Evolutionary conservation across 495 filamentous ascomycete species (phyloP).

Genomic region (Aspergillus ostianus): DNA sequence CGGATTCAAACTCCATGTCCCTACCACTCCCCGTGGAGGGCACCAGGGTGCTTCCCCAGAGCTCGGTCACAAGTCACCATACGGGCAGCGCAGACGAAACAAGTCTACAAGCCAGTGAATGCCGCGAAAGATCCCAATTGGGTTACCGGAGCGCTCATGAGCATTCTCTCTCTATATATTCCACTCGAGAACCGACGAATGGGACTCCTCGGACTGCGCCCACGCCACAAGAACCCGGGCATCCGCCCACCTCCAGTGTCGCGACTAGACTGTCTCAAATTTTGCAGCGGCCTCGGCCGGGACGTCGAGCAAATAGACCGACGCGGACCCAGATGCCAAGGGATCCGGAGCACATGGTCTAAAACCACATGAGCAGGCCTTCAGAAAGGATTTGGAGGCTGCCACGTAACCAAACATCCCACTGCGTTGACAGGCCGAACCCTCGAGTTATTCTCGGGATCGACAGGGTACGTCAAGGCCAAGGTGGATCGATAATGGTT

Average conservation of each 20-base stretch:
- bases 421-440: neutral
- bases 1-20: slow-evolving; percentile 62
- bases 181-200: neutral
- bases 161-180: neutral
- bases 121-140: neutral
- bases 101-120: neutral
- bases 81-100: neutral
- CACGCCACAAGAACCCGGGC: no score
- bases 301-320: neutral
- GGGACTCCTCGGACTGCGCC: neutral
- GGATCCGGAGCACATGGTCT: slow-evolving; percentile 9
- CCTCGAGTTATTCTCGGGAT: neutral
- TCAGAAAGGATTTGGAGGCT: neutral
- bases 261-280: neutral
- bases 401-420: neutral
- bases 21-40: slow-evolving; percentile 77
- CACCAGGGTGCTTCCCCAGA: slow-evolving; percentile 13
- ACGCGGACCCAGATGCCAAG: neutral
- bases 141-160: neutral
- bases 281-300: neutral
- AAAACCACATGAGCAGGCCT: neutral
- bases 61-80: slow-evolving; percentile 4
- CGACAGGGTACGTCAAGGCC: neutral
- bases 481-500: neutral
- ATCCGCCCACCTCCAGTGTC: neutral